phyloP scores from a whole-genome alignment of 2,329 filamentous ascomycete genomes.

The Aspergillus puulaauensis region DNA sequence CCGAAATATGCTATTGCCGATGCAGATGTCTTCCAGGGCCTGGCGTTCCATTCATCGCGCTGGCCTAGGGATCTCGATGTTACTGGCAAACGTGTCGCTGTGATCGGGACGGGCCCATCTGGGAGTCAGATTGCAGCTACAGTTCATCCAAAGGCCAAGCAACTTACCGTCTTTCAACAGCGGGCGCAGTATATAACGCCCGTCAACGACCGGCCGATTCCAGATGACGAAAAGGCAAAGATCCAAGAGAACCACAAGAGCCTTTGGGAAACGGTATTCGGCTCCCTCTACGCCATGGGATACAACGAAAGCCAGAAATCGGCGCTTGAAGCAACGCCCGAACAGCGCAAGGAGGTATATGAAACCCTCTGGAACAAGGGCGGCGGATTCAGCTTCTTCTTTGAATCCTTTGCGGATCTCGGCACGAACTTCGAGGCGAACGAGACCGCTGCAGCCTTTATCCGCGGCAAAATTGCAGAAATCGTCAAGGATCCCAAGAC shows the following conservation, averaged over 20 bases:
- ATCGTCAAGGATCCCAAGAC: background rate
- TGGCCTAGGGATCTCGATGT: background rate
- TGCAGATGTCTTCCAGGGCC: background rate
- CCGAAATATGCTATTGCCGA: background rate
- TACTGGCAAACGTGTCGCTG: background rate
- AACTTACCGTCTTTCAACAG: background rate
- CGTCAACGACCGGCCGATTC: background rate
- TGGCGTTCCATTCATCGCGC: background rate
- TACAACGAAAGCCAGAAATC: background rate
- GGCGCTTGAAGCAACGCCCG: background rate
- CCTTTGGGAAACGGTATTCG: background rate
- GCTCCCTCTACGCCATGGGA: background rate
- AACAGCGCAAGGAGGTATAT: background rate
- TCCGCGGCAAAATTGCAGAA: background rate
- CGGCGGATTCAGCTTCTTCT: background rate
- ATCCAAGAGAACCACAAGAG: background rate
- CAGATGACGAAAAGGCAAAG: background rate
- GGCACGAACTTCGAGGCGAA: background rate
- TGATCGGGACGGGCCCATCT: background rate
- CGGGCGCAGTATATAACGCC: background rate
- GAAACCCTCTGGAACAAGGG: background rate
- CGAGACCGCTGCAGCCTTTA: background rate
- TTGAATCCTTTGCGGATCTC: background rate
- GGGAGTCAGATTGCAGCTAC: background rate
- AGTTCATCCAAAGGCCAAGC: background rate